Conservation (phyloP, 2,329 filamentous ascomycete genomes). For the Pestalotiopsis sp. region DNA sequence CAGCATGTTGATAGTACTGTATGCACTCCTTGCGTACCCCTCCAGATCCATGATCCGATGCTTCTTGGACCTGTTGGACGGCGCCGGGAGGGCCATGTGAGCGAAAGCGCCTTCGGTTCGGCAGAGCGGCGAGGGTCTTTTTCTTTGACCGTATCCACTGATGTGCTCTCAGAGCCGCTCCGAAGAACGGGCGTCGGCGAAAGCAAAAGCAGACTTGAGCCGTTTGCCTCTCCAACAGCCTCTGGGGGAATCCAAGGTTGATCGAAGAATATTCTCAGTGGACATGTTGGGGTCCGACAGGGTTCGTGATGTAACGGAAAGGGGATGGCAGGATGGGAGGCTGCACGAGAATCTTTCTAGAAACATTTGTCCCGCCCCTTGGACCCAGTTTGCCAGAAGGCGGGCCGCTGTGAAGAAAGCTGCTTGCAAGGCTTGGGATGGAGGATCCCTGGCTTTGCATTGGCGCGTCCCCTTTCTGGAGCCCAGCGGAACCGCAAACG, state of each 20-base stretch:
- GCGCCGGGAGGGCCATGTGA: not conserved
- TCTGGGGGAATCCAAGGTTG: not conserved
- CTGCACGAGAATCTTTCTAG: slow-evolving; percentile 14
- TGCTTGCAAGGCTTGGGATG: not conserved
- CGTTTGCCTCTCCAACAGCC: not conserved
- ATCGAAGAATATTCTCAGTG: not conserved
- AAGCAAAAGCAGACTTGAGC: not conserved
- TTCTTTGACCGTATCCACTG: not conserved
- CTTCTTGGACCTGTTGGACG: not conserved
- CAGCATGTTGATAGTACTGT: not conserved
- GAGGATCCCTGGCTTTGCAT: not conserved
- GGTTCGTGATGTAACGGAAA: slow-evolving; percentile 2
- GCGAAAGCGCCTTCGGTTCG: not conserved
- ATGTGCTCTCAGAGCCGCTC: not conserved
- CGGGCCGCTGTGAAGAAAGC: not conserved
- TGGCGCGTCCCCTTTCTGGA: not conserved
- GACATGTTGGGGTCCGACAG: not conserved
- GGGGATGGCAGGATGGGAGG: not conserved
- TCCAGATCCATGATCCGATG: not conserved
- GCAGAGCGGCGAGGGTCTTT: too few species aligned
- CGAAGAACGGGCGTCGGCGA: not conserved
- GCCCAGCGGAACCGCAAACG: not conserved
- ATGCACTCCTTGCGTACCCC: not conserved
- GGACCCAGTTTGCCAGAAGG: not conserved
- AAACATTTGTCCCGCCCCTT: slow-evolving; percentile 5